A percentile compares a stretch with the other conserved stretches of the same genome.
Evolutionary conservation across 768 basidiomycete genomes (phyloP).

Genomic region (Neoboletus brunneissimus): DNA sequence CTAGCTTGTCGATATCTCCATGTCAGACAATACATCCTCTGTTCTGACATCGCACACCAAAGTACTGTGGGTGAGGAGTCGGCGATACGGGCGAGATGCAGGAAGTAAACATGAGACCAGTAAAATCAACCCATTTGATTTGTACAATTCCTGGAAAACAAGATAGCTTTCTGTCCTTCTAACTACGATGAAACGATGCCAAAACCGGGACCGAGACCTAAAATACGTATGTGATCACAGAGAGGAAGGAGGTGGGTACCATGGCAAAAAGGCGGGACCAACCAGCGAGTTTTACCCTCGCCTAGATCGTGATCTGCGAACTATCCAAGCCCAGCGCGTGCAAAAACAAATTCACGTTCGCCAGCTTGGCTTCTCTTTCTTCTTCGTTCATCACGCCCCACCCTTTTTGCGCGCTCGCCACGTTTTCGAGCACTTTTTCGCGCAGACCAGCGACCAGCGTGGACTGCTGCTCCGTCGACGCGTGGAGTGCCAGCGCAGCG

Average conservation of each 20-base stretch:
- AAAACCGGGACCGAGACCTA: slow-evolving; percentile 5
- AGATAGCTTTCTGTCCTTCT: slow-evolving; percentile 21
- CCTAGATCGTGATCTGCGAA: slow-evolving; percentile 62
- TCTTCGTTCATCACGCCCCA: slow-evolving; percentile 66
- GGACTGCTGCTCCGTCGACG: slow-evolving; percentile 84
- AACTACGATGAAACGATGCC: slow-evolving; percentile 7
- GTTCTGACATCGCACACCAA: not conserved
- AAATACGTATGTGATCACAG: not conserved
- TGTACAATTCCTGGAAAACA: slow-evolving; percentile 17
- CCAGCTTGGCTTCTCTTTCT: slow-evolving; percentile 71
- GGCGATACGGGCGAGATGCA: not conserved
- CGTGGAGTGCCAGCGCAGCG: slow-evolving; percentile 82
- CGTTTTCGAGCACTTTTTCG: slow-evolving; percentile 92
- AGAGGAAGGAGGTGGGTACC: not conserved
- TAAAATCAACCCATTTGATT: slow-evolving; percentile 13
- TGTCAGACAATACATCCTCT: not conserved
- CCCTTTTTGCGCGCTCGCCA: slow-evolving; percentile 73
- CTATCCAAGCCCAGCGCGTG: slow-evolving; percentile 73
- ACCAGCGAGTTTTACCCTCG: not conserved
- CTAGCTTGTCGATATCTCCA: slow-evolving; percentile 4
- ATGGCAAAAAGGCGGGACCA: too few relatives aligned
- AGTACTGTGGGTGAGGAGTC: not conserved
- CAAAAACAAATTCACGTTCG: slow-evolving; percentile 90
- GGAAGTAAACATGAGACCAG: not conserved
- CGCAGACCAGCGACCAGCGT: slow-evolving; percentile 79